A percentile compares a stretch with the other conserved stretches of the same genome.
phyloP scores from a whole-genome alignment of 2,329 filamentous ascomycete species.

The Trichoderma oligosporum region DNA sequence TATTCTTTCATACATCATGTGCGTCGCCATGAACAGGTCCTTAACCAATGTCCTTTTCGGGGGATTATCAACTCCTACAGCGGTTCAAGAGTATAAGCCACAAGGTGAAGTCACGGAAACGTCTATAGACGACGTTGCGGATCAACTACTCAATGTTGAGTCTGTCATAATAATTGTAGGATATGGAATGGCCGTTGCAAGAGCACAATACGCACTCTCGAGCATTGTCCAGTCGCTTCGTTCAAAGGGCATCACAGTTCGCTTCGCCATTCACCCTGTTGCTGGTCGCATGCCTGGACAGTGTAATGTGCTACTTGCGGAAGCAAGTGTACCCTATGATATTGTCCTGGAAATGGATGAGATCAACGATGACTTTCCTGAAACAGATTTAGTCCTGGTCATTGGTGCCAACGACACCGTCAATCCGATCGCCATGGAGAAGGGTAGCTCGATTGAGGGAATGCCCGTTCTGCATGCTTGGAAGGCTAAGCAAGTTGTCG shows the following conservation, averaged over 20 bases:
- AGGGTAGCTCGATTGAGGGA: constrained; percentile 78
- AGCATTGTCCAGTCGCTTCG: constrained; percentile 74
- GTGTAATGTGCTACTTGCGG: constrained; percentile 85
- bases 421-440: constrained; percentile 82
- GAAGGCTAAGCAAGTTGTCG: constrained; percentile 89
- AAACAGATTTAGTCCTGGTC: constrained; percentile 82
- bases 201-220: constrained; percentile 85
- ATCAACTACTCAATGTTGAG: constrained; percentile 70
- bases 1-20: constrained; percentile 83
- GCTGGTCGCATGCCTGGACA: constrained; percentile 91
- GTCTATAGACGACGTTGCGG: constrained; percentile 74
- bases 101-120: constrained; percentile 77
- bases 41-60: constrained; percentile 88
- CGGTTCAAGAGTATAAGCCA: constrained; percentile 64
- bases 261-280: constrained; percentile 87
- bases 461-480: constrained; percentile 92
- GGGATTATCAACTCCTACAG: constrained; percentile 56
- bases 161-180: constrained; percentile 87
- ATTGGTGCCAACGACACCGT: constrained; percentile 93
- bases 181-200: constrained; percentile 92
- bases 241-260: constrained; percentile 72
- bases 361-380: constrained; percentile 86
- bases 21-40: constrained; percentile 86
- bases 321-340: constrained; percentile 84
- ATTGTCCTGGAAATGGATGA: constrained; percentile 95